Evolutionary conservation across 2,329 filamentous ascomycete genomes (phyloP).

Genomic region (Lomentospora prolificans): DNA sequence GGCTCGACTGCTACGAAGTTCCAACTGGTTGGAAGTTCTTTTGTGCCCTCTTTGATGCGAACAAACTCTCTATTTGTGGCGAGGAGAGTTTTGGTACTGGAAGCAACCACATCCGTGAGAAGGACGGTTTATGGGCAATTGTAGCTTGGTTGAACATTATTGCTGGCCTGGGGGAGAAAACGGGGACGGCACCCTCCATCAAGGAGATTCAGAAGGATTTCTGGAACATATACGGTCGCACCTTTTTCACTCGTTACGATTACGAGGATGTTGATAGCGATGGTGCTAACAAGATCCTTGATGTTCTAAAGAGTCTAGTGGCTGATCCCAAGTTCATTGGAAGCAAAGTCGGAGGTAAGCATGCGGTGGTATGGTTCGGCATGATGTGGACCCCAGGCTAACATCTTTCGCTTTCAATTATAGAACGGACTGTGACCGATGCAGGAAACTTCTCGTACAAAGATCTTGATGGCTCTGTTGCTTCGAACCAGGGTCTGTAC

Average conservation of each 20-base stretch:
- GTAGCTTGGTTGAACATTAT: constrained; percentile 99
- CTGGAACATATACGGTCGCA: constrained; percentile 92
- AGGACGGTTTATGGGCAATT: constrained; percentile 96
- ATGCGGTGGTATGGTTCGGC: not conserved
- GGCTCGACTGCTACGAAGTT: constrained; percentile 86
- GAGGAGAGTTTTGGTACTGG: constrained; percentile 98
- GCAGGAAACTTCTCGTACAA: constrained; percentile 98
- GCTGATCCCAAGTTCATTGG: constrained; percentile 67
- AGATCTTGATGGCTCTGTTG: constrained; percentile 92
- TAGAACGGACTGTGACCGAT: constrained; percentile 70
- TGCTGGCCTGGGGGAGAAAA: constrained; percentile 78
- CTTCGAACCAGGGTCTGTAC: constrained; percentile 92
- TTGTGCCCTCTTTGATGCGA: constrained; percentile 85
- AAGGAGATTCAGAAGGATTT: constrained; percentile 94
- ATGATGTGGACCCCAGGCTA: not conserved
- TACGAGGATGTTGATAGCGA: constrained; percentile 92
- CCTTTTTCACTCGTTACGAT: constrained; percentile 98
- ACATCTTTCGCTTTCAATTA: not conserved
- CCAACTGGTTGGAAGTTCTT: constrained; percentile 99
- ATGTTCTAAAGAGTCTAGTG: constrained; percentile 69
- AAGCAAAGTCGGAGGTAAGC: constrained; percentile 60
- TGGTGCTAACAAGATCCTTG: constrained; percentile 82
- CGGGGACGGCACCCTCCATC: constrained; percentile 78
- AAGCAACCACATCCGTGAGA: constrained; percentile 97
- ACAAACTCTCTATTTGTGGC: constrained; percentile 96